Percentiles rank a stretch among this genome's conserved stretches.
These are phyloP conservation scores for Cenococcum geophilum DNA, from an alignment of 495 filamentous ascomycete genomes.

Conservation along the genomic window DNA sequence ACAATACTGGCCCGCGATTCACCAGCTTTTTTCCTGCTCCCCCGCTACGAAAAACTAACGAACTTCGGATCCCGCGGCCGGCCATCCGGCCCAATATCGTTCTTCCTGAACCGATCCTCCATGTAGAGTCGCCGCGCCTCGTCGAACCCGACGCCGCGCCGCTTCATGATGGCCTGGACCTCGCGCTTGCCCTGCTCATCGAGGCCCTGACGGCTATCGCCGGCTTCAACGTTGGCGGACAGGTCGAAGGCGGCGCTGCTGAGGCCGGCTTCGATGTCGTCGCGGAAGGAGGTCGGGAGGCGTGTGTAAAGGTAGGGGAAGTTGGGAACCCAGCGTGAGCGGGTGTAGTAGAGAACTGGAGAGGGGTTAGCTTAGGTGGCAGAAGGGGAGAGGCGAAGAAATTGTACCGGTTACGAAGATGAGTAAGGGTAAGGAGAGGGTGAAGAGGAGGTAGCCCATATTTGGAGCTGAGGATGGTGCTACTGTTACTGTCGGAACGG, in stretches of 20 bases:
- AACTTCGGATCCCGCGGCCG: constrained; percentile 89
- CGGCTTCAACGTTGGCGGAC: constrained; percentile 64
- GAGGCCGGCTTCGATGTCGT: constrained; percentile 79
- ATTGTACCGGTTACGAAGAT: constrained; percentile 41
- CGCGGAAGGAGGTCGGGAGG: constrained; percentile 66
- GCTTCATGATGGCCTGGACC: constrained; percentile 83
- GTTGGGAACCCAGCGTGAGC: constrained; percentile 57
- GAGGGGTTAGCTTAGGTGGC: constrained; percentile 19
- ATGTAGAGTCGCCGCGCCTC: constrained; percentile 82
- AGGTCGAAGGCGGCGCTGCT: constrained; percentile 78
- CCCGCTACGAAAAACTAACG: constrained; percentile 71
- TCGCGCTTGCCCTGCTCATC: constrained; percentile 73
- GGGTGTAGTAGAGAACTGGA: constrained; percentile 70
- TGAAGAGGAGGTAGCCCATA: constrained; percentile 77
- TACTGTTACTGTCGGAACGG: not conserved
- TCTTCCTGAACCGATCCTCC: constrained; percentile 73
- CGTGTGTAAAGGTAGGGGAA: constrained; percentile 55
- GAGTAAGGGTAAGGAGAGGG: constrained; percentile 41
- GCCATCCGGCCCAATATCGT: constrained; percentile 84
- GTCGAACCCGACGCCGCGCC: constrained; percentile 69
- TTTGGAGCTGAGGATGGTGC: constrained; percentile 10
- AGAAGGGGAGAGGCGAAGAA: constrained; percentile 9
- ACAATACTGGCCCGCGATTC: no score
- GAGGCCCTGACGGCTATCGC: constrained; percentile 71
- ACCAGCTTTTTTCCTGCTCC: not conserved